Percentiles rank a stretch among this genome's conserved stretches.
Evolutionary conservation across 1,284 basidiomycete genomes (phyloP).

Genomic region (Somion occarium): DNA sequence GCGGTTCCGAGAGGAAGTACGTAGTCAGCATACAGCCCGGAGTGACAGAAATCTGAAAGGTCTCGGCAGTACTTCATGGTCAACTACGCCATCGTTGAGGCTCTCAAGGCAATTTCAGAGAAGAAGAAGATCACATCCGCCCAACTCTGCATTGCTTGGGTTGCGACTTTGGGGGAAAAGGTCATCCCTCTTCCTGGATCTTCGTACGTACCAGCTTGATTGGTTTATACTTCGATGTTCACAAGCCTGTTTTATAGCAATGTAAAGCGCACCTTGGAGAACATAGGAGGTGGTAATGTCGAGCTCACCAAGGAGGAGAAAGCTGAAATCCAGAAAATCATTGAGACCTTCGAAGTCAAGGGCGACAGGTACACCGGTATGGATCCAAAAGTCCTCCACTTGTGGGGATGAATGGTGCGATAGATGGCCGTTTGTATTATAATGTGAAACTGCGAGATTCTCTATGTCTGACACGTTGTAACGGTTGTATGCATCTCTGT

Average conservation of each 20-base stretch:
- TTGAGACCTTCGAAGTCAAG: slow-evolving; percentile 25
- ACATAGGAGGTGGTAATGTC: slow-evolving; percentile 38
- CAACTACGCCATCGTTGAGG: slow-evolving; percentile 53
- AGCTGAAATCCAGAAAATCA: slow-evolving; percentile 29
- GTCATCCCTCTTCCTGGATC: slow-evolving; percentile 54
- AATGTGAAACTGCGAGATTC: too few relatives aligned
- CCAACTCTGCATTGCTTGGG: slow-evolving; percentile 63
- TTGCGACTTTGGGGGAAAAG: slow-evolving; percentile 40
- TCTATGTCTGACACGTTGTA: too few relatives aligned
- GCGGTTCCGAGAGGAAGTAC: slow-evolving; percentile 31
- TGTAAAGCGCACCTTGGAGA: slow-evolving; percentile 39
- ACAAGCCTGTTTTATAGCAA: slow-evolving; percentile 16
- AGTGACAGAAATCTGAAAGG: too few relatives aligned
- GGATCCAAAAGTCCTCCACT: slow-evolving; percentile 18
- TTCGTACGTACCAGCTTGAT: slow-evolving; percentile 32
- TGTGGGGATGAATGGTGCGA: slow-evolving; percentile 22
- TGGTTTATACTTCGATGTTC: neutral
- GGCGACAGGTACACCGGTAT: slow-evolving; percentile 27
- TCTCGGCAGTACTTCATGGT: slow-evolving; percentile 44
- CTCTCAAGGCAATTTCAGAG: slow-evolving; percentile 38
- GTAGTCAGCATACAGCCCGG: too few relatives aligned
- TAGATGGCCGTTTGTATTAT: too few relatives aligned
- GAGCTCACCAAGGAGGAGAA: slow-evolving; percentile 36
- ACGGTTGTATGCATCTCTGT: too few relatives aligned
- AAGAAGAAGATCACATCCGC: slow-evolving; percentile 47